These are phyloP conservation scores for Gyrodon lividus DNA, from an alignment of 768 basidiomycete genomes.

Conservation along the genomic window DNA sequence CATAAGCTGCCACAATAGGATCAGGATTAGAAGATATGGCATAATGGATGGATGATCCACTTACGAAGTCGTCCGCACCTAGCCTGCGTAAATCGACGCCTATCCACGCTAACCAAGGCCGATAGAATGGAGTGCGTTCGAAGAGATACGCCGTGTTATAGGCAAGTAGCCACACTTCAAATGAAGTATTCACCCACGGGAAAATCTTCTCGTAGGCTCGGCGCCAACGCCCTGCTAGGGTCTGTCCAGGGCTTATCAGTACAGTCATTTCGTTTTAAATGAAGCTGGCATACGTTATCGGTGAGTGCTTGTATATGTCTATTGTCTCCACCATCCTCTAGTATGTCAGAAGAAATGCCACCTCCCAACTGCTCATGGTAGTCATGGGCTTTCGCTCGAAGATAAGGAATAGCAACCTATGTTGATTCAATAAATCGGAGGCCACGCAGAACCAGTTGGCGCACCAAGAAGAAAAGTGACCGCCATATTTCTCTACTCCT, in stretches of 20 bases:
- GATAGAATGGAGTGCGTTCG: slow-evolving; percentile 79
- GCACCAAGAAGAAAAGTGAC: slow-evolving; percentile 78
- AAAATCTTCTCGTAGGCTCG: slow-evolving; percentile 71
- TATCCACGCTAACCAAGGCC: slow-evolving; percentile 89
- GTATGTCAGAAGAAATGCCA: slow-evolving; percentile 63
- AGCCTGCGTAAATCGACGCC: slow-evolving; percentile 81
- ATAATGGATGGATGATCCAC: slow-evolving; percentile 21
- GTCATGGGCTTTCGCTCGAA: slow-evolving; percentile 86
- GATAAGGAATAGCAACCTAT: slow-evolving; percentile 82
- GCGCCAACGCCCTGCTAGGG: slow-evolving; percentile 50
- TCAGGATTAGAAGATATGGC: slow-evolving; percentile 1
- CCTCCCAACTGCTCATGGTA: slow-evolving; percentile 91
- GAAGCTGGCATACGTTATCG: slow-evolving; percentile 46
- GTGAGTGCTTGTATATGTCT: slow-evolving; percentile 46
- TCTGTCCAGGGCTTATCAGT: slow-evolving; percentile 36
- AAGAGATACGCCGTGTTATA: slow-evolving; percentile 92
- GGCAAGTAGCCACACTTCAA: slow-evolving; percentile 79
- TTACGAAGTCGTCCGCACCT: slow-evolving; percentile 74
- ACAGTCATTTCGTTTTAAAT: background rate
- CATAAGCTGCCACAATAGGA: slow-evolving; percentile 14
- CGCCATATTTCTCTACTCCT: slow-evolving; percentile 65
- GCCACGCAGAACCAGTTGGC: slow-evolving; percentile 23
- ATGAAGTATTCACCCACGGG: slow-evolving; percentile 75
- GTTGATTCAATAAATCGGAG: slow-evolving; percentile 1
- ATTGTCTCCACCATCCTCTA: slow-evolving; percentile 50